phyloP scores from a whole-genome alignment of 495 filamentous ascomycete genomes.

The Trichoderma reesei region DNA sequence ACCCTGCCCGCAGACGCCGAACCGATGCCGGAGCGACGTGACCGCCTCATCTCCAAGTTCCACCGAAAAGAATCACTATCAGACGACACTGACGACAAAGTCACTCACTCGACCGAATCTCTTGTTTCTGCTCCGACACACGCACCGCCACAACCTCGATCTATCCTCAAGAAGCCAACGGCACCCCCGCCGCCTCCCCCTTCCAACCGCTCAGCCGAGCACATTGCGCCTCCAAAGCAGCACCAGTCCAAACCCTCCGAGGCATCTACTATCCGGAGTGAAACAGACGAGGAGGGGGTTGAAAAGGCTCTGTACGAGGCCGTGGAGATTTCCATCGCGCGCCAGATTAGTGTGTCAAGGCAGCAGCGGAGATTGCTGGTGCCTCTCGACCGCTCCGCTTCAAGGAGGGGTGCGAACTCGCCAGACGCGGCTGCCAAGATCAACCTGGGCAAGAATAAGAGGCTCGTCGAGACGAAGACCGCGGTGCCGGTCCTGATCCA shows the following conservation, averaged over 20 bases:
- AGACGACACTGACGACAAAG: neutral
- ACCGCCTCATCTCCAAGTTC: constrained; percentile 8
- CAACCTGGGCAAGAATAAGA: constrained; percentile 18
- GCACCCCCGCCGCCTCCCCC: neutral
- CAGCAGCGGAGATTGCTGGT: constrained; percentile 42
- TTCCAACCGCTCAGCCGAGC: neutral
- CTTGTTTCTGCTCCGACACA: neutral
- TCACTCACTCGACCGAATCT: neutral
- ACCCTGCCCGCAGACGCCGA: neutral
- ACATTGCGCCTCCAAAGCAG: neutral
- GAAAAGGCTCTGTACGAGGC: constrained; percentile 33
- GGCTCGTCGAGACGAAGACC: constrained; percentile 28
- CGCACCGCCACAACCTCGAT: neutral
- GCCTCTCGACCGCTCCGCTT: constrained; percentile 16
- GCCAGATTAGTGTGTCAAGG: constrained; percentile 49
- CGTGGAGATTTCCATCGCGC: constrained; percentile 48
- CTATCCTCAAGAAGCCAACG: neutral
- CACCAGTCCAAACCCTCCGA: constrained; percentile 16
- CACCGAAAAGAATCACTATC: neutral
- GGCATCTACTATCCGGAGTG: constrained; percentile 17
- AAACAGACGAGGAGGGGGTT: constrained; percentile 16
- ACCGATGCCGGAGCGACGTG: constrained; percentile 6
- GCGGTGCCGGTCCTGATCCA: constrained; percentile 28
- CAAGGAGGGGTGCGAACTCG: neutral
- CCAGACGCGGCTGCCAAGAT: neutral